phyloP scores from a whole-genome alignment of 139 green algal genomes.

The Micractinium conductrix region DNA sequence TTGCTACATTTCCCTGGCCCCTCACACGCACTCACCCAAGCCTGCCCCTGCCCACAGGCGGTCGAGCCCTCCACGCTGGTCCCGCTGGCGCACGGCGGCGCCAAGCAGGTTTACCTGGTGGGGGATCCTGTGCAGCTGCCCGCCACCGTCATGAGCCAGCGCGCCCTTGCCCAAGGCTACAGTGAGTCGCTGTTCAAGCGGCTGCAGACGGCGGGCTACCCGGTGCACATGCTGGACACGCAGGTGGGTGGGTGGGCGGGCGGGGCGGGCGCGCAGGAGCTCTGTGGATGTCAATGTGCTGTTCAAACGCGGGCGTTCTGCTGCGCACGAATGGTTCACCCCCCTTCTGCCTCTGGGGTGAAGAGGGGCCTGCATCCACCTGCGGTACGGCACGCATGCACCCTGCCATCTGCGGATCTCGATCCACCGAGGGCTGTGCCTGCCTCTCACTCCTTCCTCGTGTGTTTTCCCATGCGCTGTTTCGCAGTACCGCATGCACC shows the following conservation, averaged over 20 bases:
- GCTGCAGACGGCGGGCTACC: constrained; percentile 69
- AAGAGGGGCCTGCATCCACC: no score
- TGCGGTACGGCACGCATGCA: no score
- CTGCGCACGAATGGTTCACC: no score
- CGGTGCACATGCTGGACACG: constrained; percentile 59
- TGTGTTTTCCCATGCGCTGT: no score
- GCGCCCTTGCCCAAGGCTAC: constrained; percentile 62
- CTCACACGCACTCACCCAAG: no score
- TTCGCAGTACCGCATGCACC: constrained; percentile 97
- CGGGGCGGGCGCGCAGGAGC: neutral
- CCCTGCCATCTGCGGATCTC: no score
- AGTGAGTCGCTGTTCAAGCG: constrained; percentile 75
- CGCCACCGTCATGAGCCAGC: constrained; percentile 62
- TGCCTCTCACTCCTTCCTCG: no score
- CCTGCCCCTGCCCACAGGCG: constrained; percentile 26
- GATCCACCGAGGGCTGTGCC: no score
- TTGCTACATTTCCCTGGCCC: no score
- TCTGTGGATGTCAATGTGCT: neutral
- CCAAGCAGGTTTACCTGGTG: constrained; percentile 62
- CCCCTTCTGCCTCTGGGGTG: no score
- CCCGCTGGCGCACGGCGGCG: constrained; percentile 53
- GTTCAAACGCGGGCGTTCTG: no score
- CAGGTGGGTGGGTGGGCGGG: neutral
- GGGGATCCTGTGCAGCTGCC: constrained; percentile 73
- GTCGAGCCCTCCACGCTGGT: constrained; percentile 71